Evolutionary conservation across 1,139 yeast species (phyloP).

Genomic region (Arxiozyma telluris): DNA sequence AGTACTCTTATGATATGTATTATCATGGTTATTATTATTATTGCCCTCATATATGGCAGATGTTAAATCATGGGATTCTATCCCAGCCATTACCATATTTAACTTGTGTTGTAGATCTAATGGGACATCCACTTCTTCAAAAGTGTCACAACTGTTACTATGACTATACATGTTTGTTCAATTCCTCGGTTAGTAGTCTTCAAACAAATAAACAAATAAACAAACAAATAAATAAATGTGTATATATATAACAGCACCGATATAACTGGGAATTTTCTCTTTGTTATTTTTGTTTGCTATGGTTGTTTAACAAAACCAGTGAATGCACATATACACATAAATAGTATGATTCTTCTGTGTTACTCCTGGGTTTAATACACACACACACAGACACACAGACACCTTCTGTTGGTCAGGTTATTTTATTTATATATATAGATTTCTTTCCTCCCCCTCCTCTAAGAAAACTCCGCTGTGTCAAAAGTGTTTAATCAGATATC

Average conservation of each 20-base stretch:
- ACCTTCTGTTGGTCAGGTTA: not conserved
- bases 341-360: not conserved
- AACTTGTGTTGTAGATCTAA: conserved; percentile 19
- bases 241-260: not conserved
- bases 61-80: not conserved
- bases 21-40: not conserved
- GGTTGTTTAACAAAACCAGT: not conserved
- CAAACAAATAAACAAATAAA: too few species aligned
- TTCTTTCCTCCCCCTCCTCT: too few species aligned
- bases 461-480: too few species aligned
- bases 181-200: not conserved
- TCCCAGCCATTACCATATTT: conserved; percentile 10
- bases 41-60: not conserved
- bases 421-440: too few species aligned
- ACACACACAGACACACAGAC: too few species aligned
- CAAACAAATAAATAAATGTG: too few species aligned
- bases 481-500: too few species aligned
- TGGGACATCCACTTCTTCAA: conserved; percentile 26
- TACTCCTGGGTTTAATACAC: too few species aligned
- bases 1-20: not conserved
- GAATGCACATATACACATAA: not conserved
- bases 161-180: not conserved
- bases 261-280: too few species aligned
- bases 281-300: not conserved
- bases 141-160: conserved; percentile 1